Base-by-base conservation (phyloP, 2,329 filamentous ascomycete species). In the Microsporum ferrugineum region DNA sequence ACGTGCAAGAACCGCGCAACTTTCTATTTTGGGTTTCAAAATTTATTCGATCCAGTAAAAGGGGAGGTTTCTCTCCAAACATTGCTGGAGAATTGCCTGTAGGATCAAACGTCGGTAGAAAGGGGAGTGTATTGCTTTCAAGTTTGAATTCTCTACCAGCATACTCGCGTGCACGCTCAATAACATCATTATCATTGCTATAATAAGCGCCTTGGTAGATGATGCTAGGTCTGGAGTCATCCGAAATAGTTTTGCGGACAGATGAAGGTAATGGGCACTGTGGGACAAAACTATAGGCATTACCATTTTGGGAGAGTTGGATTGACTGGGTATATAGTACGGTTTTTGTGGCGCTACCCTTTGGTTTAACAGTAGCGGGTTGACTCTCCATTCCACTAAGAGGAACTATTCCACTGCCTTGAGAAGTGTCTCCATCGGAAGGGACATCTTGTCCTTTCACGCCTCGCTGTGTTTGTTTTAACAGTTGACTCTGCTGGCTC, bases 151-250 rank as follows among this genome's bases (percentile, higher is more conserved):
- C 88, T 66, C 85, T 85, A 2, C 92, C 92, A 5, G 88, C 92
- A 74, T 96, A 97, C 72, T 96, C 90, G 59, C 89, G 81, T 36
- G 81, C 74, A 59, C 87, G 82, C 43, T 86, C 81, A 10, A 91
- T 91, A 0, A 96, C 88, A 73, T 97, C 94, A 58, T 79, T 80
- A 63, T 95, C 89, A 33, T 88, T 80, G 66, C 91, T 88, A 70
- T 96, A 97, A 68, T 87, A 91, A 0, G 91, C 86, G 69, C 91
- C 86, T 71, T 91, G 88, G 65, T 96, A 95, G 57, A 96, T 81
- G 12, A 88, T 81, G 62, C 86, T 79, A 0, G 88, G 87, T 6
- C 85, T 74, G 10, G 79, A 79, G 61, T 79, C 73, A n/a, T 78
- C 64, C 71, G 66, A 73, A 71, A 90, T 79, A 0, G 84, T 87